Percentiles rank a stretch among this genome's conserved stretches.
Evolutionary conservation across 352 stramenopile genomes (phyloP).

Genomic region (Phytophthora agathidicida): DNA sequence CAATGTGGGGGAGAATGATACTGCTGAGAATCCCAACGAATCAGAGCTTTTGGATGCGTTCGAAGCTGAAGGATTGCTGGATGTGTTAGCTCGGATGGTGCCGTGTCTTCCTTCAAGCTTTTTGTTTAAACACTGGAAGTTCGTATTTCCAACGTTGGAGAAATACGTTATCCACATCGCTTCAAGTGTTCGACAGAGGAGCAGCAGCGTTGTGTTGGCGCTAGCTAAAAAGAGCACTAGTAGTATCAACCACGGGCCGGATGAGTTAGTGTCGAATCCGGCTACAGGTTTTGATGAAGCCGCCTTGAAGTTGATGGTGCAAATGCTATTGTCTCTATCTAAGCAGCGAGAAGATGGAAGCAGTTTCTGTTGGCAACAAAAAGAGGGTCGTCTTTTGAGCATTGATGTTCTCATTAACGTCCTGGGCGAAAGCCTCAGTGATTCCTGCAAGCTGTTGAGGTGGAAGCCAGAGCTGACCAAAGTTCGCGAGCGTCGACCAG

Average conservation of each 20-base stretch:
- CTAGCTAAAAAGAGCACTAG: constrained; percentile 41
- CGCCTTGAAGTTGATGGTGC: constrained; percentile 43
- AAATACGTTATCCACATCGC: constrained; percentile 76
- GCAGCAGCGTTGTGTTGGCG: constrained; percentile 53
- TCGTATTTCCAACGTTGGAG: constrained; percentile 75
- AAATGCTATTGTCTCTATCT: constrained; percentile 59
- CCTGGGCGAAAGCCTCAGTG: constrained; percentile 37
- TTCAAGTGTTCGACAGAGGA: constrained; percentile 67
- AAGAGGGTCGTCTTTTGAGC: constrained; percentile 72
- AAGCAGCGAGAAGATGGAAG: constrained; percentile 16
- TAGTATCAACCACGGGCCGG: background rate
- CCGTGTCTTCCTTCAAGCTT: constrained; percentile 52
- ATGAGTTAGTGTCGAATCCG: background rate
- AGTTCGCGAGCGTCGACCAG: background rate
- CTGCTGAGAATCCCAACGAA: background rate
- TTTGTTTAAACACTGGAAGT: constrained; percentile 71
- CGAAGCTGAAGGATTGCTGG: constrained; percentile 69
- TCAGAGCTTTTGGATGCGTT: constrained; percentile 50
- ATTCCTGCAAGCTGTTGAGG: constrained; percentile 5
- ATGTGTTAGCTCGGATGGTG: constrained; percentile 57
- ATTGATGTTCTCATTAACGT: constrained; percentile 60
- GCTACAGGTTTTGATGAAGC: background rate
- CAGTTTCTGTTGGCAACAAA: constrained; percentile 63
- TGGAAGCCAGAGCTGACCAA: constrained; percentile 3
- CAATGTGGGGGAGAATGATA: constrained; percentile 1